phyloP scores from a whole-genome alignment of 2,329 filamentous ascomycete species.

The Xylaria sp. region DNA sequence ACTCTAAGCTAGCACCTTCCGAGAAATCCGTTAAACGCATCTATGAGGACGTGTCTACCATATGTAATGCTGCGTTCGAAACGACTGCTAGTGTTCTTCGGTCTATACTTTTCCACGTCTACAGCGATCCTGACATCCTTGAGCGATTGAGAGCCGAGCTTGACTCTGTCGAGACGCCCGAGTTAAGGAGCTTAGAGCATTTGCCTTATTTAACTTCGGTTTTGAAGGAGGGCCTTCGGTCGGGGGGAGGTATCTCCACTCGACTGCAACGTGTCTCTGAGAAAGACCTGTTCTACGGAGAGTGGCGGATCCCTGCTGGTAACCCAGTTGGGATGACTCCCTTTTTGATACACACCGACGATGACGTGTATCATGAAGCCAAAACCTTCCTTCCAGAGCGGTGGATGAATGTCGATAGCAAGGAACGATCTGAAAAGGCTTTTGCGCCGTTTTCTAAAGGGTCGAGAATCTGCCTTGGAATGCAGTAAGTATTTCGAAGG shows the following conservation, averaged over 20 bases:
- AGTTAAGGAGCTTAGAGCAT: constrained; percentile 27
- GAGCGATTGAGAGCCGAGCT: constrained; percentile 28
- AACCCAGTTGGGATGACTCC: constrained; percentile 25
- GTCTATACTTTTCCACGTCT: constrained; percentile 30
- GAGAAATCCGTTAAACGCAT: constrained; percentile 36
- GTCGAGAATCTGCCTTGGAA: constrained; percentile 31
- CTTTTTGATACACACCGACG: constrained; percentile 23
- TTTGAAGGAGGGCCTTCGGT: constrained; percentile 47
- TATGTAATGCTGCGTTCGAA: constrained; percentile 33
- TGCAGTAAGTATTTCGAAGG: constrained; percentile 23
- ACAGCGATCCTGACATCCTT: constrained; percentile 35
- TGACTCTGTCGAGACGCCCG: not conserved
- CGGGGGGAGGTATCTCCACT: constrained; percentile 13
- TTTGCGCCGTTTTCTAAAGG: constrained; percentile 22
- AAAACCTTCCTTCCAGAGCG: constrained; percentile 22
- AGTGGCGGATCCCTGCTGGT: constrained; percentile 19
- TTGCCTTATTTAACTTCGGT: constrained; percentile 57
- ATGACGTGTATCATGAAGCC: constrained; percentile 12
- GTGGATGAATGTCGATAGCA: constrained; percentile 13
- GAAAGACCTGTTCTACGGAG: constrained; percentile 16
- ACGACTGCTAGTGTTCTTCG: constrained; percentile 34
- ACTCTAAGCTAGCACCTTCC: constrained; percentile 24
- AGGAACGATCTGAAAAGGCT: not conserved
- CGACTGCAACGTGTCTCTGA: constrained; percentile 21
- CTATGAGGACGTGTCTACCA: constrained; percentile 24